Conservation (phyloP, 1,139 yeast species). For the Blastobotrys elegans region DNA sequence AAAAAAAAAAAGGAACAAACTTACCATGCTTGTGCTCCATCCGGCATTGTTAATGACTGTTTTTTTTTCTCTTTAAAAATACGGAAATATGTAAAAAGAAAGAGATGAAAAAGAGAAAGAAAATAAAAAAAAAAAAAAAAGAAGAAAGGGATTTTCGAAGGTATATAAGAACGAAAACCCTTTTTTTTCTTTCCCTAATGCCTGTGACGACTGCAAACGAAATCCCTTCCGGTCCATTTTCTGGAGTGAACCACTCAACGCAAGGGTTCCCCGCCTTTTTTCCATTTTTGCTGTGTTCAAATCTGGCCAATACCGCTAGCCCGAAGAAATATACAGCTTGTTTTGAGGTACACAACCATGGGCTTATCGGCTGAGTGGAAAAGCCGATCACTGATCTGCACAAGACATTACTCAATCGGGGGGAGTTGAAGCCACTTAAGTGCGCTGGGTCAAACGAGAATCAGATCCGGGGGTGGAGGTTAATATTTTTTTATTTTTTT, state of each 20-base stretch:
- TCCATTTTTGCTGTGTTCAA: background rate
- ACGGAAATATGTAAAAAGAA: background rate
- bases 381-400: no score
- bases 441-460: no score
- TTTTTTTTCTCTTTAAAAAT: background rate
- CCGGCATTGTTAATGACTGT: constrained; percentile 26
- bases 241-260: no score
- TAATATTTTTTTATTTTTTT: no score
- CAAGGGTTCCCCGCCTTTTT: background rate
- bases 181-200: background rate
- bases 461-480: no score
- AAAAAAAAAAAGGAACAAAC: constrained; percentile 14
- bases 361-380: no score
- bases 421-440: no score
- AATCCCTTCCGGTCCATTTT: no score
- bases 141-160: background rate
- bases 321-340: no score
- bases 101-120: background rate
- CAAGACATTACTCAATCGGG: no score
- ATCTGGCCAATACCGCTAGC: background rate
- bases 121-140: background rate
- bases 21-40: constrained; percentile 35
- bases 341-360: no score
- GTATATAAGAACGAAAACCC: background rate
- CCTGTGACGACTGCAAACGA: no score